Base-by-base conservation (phyloP, 2,329 filamentous ascomycete genomes). In the Daldinia eschscholtzii region DNA sequence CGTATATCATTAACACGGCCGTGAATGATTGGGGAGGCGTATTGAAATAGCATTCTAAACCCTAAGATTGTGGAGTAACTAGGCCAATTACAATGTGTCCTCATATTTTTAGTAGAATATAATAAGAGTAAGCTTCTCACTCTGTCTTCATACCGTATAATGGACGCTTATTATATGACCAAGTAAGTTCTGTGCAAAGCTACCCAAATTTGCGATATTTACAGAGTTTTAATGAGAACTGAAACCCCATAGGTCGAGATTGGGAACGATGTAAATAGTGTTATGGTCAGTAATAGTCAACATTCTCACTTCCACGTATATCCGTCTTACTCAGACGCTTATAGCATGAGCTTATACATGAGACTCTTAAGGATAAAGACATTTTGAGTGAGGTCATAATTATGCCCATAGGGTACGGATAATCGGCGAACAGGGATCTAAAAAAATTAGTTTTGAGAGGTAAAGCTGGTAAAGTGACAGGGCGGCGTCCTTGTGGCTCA, bases 331-430 rank as follows among this genome's bases (percentile, higher is more conserved):
- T 6, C 28, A 15, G 6, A 15, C 46, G n/a, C 15, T 18, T 52
- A 33, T 52, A n/a, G 6, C 6, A 33, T 18, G 46, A 52, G 6
- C 9, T 18, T 52, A 5, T n/a, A 52, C 13, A 52, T 18, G 33
- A 18, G 15, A 6, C 2, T 10, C 9, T 50, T 33, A 26, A 33
- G 7, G 3, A 4, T 52, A 18, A 52, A 33, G 10, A n/a, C 4
- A 30, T 33, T 10, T 30, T 52, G 46, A 52, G 26, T 52, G 15
- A 52, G 46, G 33, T 52, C 33, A 52, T 52, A 52, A 15, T 52
- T 26, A 30, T 33, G 18, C 26, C 15, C 46, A 30, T 9, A 33
- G 15, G 15, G 12, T 52, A 18, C 52, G 52, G 33, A 10, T 37
- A 35, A 37, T 55, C 52, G 52, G 30, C 33, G 33, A 15, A 37